These are phyloP conservation scores for Candida sp. DNA, from an alignment of 1,139 yeast species.

Conservation along the genomic window DNA sequence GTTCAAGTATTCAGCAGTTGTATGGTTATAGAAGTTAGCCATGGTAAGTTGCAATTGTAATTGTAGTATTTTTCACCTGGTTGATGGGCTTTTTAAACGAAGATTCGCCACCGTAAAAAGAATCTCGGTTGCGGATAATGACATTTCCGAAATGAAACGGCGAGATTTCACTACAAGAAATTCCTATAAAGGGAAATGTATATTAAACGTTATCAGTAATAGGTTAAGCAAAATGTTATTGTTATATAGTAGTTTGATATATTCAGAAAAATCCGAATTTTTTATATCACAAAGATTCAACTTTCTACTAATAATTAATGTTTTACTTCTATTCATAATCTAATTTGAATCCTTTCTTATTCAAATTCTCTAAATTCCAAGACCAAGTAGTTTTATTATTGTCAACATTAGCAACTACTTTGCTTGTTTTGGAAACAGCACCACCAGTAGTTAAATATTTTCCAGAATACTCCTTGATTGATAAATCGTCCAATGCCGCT, in stretches of 20 bases:
- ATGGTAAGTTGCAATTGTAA: too few relatives aligned
- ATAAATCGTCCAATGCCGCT: constrained; percentile 32
- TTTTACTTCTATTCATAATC: neutral
- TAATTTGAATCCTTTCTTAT: constrained; percentile 16
- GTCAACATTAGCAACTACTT: constrained; percentile 18
- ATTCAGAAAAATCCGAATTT: too few relatives aligned
- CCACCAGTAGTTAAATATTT: constrained; percentile 36
- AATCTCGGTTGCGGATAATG: neutral
- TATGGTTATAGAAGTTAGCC: constrained; percentile 16
- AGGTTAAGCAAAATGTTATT: too few relatives aligned
- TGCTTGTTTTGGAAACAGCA: constrained; percentile 18
- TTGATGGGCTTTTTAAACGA: too few relatives aligned
- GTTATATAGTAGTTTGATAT: too few relatives aligned
- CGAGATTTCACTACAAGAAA: too few relatives aligned
- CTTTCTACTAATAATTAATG: too few relatives aligned
- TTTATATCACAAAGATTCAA: too few relatives aligned
- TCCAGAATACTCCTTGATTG: constrained; percentile 26
- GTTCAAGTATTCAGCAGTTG: constrained; percentile 30
- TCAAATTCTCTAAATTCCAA: constrained; percentile 22
- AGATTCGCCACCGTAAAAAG: neutral
- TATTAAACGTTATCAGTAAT: too few relatives aligned
- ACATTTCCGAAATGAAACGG: neutral
- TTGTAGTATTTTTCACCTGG: too few relatives aligned
- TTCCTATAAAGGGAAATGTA: too few relatives aligned
- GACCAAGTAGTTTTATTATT: constrained; percentile 28